Evolutionary conservation across 768 basidiomycete genomes (phyloP), one percentile per base, ranked within the genome.

Genomic region (Ephemerocybe angulata): DNA sequence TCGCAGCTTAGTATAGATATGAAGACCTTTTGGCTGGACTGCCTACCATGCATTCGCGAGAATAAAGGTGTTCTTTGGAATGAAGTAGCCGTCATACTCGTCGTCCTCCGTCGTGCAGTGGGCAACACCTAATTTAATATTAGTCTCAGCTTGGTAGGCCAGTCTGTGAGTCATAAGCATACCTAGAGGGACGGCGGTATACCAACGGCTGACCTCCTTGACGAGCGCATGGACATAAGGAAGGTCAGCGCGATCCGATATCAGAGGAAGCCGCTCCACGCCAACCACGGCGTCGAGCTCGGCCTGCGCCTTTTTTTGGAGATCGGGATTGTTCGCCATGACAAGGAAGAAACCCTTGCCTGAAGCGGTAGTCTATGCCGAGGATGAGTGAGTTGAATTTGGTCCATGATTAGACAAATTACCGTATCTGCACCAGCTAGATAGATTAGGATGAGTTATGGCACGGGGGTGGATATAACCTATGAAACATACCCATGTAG

Each of bases 361-460:
- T 4, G 54, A 55, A 13, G 25, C 29, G 21, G 3, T n/a, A 15
- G 55, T n/a, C 35, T 37, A 28, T 11, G 2, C 5, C 19, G n/a
- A n/a, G 21, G 25, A 24, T 7, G 25, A 17, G 41, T 6, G 15
- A 30, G 19, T 6, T 3, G 25, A 12, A 31, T 21, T 19, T 8
- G 7, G 5, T 22, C 13, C 21, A 25, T 12, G 17, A 24, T 11
- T 4, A 17, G 21, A 30, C 11, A 6, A 22, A 37, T 21, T 29
- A 43, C 53, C 5, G 70, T 71, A 55, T 74, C 71, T 17, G 62
- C 62, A 13, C 68, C 69, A 17, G 64, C 66, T 64, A 35, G 21
- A 33, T 41, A 29, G 40, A 17, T n/a, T 25, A 15, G 11, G 5
- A 41, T 21, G n/a, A 5, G 47, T 27, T 19, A 28, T 24, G 27